These are phyloP conservation scores for Tolypocladium album DNA, from an alignment of 2,329 filamentous ascomycete genomes.

Conservation along the genomic window DNA sequence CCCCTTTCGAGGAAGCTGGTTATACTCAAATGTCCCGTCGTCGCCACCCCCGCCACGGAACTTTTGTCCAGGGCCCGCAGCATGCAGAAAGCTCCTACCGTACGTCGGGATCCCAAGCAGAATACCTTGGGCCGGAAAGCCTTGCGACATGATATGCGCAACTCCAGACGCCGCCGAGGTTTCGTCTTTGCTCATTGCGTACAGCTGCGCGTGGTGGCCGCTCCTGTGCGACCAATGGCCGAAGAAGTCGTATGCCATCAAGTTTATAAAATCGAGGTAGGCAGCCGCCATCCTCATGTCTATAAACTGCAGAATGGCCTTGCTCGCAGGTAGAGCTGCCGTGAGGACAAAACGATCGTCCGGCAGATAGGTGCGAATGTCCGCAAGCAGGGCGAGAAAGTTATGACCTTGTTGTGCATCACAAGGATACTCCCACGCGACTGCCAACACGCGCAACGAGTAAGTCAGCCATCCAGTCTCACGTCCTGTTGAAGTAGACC, in stretches of 20 bases:
- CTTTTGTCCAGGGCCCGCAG: constrained; percentile 52
- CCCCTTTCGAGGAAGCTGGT: constrained; percentile 49
- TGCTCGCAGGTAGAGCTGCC: constrained; percentile 59
- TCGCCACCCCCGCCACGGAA: constrained; percentile 47
- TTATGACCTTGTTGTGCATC: constrained; percentile 55
- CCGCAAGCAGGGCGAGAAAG: constrained; percentile 58
- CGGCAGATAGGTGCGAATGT: constrained; percentile 56
- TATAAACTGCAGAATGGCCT: constrained; percentile 57
- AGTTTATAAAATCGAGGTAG: constrained; percentile 64
- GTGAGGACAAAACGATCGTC: constrained; percentile 59
- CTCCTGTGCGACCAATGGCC: constrained; percentile 57
- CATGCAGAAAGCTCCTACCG: constrained; percentile 62
- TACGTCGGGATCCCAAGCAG: constrained; percentile 67
- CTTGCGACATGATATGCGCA: constrained; percentile 51
- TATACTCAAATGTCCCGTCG: constrained; percentile 65
- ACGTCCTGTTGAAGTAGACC: not conserved
- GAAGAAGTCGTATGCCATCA: constrained; percentile 73
- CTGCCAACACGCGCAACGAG: constrained; percentile 29
- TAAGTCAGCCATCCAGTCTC: not conserved
- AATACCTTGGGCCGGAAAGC: constrained; percentile 61
- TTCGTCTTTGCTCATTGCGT: constrained; percentile 47
- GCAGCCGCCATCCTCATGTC: constrained; percentile 51
- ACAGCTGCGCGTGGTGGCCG: constrained; percentile 70
- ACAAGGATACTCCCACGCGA: constrained; percentile 72
- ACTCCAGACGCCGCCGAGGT: constrained; percentile 58